phyloP scores from a whole-genome alignment of 2,329 filamentous ascomycete species.

The Byssochlamys sp. region DNA sequence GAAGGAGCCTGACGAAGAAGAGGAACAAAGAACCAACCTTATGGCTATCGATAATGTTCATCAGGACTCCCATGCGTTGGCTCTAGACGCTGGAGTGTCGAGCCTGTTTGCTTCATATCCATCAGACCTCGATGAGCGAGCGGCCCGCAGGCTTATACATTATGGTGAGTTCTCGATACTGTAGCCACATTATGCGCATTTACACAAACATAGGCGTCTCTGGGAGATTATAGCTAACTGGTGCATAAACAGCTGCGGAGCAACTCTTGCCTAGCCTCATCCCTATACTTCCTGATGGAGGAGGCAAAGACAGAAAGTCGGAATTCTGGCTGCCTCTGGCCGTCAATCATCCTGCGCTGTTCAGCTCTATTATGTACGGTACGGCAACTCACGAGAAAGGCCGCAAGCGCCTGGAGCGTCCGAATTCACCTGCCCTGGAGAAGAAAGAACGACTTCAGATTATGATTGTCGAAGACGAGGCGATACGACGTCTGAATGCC shows the following conservation, averaged over 20 bases:
- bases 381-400: slow-evolving; percentile 8
- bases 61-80: background rate
- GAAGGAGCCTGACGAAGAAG: background rate
- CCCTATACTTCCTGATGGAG: background rate
- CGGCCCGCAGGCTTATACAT: background rate
- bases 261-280: background rate
- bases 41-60: background rate
- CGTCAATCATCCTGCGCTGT: slow-evolving; percentile 4
- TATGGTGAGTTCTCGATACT: background rate
- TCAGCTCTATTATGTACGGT: slow-evolving; percentile 7
- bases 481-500: slow-evolving; percentile 14
- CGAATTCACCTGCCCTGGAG: slow-evolving; percentile 2
- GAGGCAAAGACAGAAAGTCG: slow-evolving; percentile 1
- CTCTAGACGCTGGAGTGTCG: background rate
- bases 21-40: background rate
- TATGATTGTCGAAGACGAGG: slow-evolving; percentile 10
- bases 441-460: slow-evolving; percentile 6
- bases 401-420: slow-evolving; percentile 5
- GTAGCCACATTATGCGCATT: background rate
- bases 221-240: background rate
- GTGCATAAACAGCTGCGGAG: background rate
- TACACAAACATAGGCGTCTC: background rate
- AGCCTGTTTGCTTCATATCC: background rate
- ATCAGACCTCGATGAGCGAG: background rate
- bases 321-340: slow-evolving; percentile 7